Evolutionary conservation across 768 basidiomycete species (phyloP), one percentile per base, ranked within the genome.

Genomic region (Goffeauzyma gilvescens): DNA sequence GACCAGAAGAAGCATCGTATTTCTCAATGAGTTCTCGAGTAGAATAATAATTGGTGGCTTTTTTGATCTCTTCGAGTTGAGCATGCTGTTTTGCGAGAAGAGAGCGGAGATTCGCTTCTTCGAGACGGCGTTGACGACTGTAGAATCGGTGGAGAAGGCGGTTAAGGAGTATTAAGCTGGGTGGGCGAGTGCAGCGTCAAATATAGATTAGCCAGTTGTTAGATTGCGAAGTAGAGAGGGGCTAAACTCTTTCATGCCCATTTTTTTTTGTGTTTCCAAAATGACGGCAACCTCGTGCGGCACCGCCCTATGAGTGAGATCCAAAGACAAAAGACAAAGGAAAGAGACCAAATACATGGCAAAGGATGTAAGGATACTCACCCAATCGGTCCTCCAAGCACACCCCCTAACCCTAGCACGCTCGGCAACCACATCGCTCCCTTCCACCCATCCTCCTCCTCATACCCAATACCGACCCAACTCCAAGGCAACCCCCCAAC

Each of bases 61-160:
- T 85, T 71, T 98, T 98, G 52, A 96, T 83, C 52, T 93, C 89
- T 50, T 90, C 86, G 27, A 98, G 73, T 57, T 82, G 86, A 18
- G 71, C 69, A 15, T 82, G 78, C 49, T 89, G 85, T 55, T 79
- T 69, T 55, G 78, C 79, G 57, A 80, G 71, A 3, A 87, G 67
- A 1, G 64, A 62, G 43, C 78, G 77, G 14, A 96, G 69, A 2
- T 75, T 75, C 60, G 75, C 80, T 64, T 96, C 89, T 93, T 58
- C 20, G 41, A 35, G 20, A 13, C 6, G 14, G 32, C n/a, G n/a
- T n/a, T n/a, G n/a, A 30, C 27, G 36, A 10, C 21, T 7, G 20
- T 7, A 21, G 14, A 8, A 22, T 25, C 6, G 6, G 36, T 20
- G 20, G 7, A 33, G 32, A 14, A 33, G 20, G 32, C 6, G 13